phyloP scores from a whole-genome alignment of 345 rosid species.

The Capsella bursapastoris region DNA sequence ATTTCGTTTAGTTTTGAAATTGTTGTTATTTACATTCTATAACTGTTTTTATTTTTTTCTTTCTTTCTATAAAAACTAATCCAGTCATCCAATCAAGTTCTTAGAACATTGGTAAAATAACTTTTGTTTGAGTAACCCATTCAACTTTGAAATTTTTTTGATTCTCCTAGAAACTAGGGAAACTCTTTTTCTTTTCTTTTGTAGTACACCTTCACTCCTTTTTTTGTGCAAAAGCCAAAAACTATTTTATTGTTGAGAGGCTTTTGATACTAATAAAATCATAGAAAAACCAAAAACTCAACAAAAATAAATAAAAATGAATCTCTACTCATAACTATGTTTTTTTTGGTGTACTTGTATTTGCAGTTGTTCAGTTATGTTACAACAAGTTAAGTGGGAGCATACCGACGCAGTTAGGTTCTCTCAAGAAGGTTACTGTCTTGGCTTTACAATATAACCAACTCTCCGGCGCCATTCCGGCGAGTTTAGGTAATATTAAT shows the following conservation, averaged over 20 bases:
- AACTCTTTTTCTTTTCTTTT: neutral
- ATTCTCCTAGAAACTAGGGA: slow-evolving; percentile 1
- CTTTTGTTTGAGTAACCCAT: neutral
- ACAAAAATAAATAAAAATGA: neutral
- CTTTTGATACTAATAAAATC: neutral
- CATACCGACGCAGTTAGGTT: slow-evolving; percentile 81
- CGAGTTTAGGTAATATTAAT: slow-evolving; percentile 75
- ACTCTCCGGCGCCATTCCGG: slow-evolving; percentile 90
- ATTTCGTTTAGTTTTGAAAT: neutral
- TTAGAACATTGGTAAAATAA: neutral
- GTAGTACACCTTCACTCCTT: neutral
- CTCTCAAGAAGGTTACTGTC: slow-evolving; percentile 65
- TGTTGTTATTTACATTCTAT: neutral
- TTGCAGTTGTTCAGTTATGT: slow-evolving; percentile 85
- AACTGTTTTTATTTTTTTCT: neutral
- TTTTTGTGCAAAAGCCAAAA: neutral
- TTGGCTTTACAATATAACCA: slow-evolving; percentile 81
- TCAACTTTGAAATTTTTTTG: neutral
- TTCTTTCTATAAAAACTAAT: neutral
- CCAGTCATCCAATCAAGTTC: neutral
- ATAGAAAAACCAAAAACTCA: neutral
- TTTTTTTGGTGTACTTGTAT: neutral
- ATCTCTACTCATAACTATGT: neutral
- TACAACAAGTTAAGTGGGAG: slow-evolving; percentile 82
- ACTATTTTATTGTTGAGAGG: neutral